Percentiles rank a stretch among this genome's conserved stretches.
Evolutionary conservation across 1,284 basidiomycete genomes (phyloP).

Genomic region (Schizophyllum commune): DNA sequence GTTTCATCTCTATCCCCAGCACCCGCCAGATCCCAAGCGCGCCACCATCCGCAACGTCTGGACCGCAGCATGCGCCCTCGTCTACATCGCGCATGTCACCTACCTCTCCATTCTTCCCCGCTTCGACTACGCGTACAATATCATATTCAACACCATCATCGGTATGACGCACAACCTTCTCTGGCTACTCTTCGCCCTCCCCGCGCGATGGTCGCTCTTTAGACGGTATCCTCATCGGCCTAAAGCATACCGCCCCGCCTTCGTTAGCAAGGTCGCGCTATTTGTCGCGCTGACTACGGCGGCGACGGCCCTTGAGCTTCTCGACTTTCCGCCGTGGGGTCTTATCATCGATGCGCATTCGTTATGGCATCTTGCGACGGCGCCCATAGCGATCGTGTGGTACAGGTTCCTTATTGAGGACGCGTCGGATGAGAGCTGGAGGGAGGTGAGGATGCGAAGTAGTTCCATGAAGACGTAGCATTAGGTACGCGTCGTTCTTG

Average conservation of each 20-base stretch:
- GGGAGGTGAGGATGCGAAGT: conserved; percentile 20
- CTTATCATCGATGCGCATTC: conserved; percentile 89
- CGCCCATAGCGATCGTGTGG: conserved; percentile 77
- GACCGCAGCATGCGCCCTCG: conserved; percentile 38
- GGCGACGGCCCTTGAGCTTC: conserved; percentile 79
- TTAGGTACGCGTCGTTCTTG: no score
- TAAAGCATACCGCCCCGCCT: conserved; percentile 45
- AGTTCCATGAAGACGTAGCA: not conserved
- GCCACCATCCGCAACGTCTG: conserved; percentile 23
- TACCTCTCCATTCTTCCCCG: conserved; percentile 72
- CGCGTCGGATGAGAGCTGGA: conserved; percentile 51
- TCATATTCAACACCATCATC: conserved; percentile 75
- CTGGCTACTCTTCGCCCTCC: conserved; percentile 78
- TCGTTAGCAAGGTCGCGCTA: conserved; percentile 45
- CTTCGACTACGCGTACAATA: conserved; percentile 97
- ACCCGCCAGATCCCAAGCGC: conserved; percentile 15
- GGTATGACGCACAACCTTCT: conserved; percentile 76
- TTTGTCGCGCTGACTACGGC: conserved; percentile 69
- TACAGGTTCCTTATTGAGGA: conserved; percentile 75
- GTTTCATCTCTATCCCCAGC: conserved; percentile 62
- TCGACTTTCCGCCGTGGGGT: conserved; percentile 84
- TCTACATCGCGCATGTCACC: conserved; percentile 65
- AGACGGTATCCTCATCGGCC: conserved; percentile 47
- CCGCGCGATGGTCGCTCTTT: conserved; percentile 37
- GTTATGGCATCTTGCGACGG: conserved; percentile 90